phyloP scores from a whole-genome alignment of 2,329 filamentous ascomycete genomes.

The Penicillium sp. region DNA sequence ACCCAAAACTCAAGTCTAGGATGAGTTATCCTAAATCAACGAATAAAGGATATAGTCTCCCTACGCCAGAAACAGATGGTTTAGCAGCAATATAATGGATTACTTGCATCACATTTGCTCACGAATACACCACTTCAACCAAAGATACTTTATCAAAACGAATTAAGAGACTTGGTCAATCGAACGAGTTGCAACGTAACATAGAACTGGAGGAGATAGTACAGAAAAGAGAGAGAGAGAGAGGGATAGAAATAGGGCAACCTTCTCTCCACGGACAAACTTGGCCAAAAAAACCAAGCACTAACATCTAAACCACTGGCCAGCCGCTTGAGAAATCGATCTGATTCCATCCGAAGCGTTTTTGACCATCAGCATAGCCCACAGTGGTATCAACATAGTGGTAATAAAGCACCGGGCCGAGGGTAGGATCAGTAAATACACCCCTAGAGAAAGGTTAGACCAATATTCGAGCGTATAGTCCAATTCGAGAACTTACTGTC shows the following conservation, averaged over 20 bases:
- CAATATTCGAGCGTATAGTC: background rate
- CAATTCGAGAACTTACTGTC: conserved; percentile 45
- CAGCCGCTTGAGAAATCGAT: conserved; percentile 40
- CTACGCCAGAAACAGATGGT: no score
- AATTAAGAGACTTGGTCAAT: no score
- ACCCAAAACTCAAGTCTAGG: no score
- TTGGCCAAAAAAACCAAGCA: background rate
- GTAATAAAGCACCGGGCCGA: conserved; percentile 54
- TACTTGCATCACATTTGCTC: no score
- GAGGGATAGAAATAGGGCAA: background rate
- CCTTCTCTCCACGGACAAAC: background rate
- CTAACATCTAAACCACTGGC: conserved; percentile 33
- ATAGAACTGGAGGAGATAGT: no score
- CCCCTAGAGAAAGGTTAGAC: conserved; percentile 19
- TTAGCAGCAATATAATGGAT: no score
- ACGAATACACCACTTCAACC: no score
- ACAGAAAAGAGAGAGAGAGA: background rate
- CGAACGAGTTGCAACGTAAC: background rate
- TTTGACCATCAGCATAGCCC: conserved; percentile 43
- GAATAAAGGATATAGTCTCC: no score
- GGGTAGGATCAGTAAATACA: conserved; percentile 25
- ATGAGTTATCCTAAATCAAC: no score
- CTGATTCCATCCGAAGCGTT: conserved; percentile 42
- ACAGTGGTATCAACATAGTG: conserved; percentile 52
- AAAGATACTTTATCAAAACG: no score